Evolutionary conservation across 2,329 filamentous ascomycete species (phyloP).

Genomic region (Colletotrichum orchidophilum): DNA sequence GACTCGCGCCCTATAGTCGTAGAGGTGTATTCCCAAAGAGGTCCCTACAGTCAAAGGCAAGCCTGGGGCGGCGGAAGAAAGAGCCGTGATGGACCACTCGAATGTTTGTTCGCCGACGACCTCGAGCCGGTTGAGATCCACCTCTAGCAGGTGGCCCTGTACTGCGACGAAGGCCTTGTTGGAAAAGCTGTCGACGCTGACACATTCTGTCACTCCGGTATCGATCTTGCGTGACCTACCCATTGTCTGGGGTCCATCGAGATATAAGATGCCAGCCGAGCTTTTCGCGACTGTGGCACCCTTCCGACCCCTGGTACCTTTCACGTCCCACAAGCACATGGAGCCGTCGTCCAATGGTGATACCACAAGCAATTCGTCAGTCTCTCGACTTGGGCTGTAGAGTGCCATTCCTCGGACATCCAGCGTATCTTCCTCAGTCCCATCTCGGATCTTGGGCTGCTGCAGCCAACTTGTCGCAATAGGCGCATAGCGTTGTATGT

Average conservation of each 20-base stretch:
- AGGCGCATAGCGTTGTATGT: constrained; percentile 81
- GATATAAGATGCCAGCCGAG: constrained; percentile 71
- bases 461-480: constrained; percentile 82
- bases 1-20: constrained; percentile 72
- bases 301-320: constrained; percentile 60
- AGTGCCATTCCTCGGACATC: constrained; percentile 81
- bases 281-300: constrained; percentile 75
- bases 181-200: constrained; percentile 77
- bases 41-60: constrained; percentile 87
- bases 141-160: constrained; percentile 79
- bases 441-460: constrained; percentile 59
- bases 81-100: constrained; percentile 83
- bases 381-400: constrained; percentile 56
- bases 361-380: constrained; percentile 65
- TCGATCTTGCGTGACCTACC: constrained; percentile 72
- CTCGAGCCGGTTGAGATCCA: constrained; percentile 80
- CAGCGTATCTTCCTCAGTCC: constrained; percentile 55
- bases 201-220: constrained; percentile 79
- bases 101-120: constrained; percentile 77
- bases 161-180: constrained; percentile 83
- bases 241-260: constrained; percentile 57
- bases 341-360: constrained; percentile 87
- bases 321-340: constrained; percentile 86
- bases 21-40: constrained; percentile 80
- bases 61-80: constrained; percentile 74